phyloP scores from a whole-genome alignment of 345 rosid genomes.

The Dimocarpus longan region DNA sequence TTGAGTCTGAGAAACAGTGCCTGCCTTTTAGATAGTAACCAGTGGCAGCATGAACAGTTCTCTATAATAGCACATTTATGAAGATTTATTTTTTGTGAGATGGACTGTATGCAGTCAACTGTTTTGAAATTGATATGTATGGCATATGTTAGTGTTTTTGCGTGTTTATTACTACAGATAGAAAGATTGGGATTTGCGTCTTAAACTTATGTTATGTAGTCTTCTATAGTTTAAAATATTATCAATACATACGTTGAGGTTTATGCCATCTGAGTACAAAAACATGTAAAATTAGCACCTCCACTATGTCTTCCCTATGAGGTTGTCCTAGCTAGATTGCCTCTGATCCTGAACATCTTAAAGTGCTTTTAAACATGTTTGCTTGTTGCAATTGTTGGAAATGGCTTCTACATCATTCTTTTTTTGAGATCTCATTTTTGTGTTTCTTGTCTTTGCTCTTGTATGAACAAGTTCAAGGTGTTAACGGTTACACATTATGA shows the following conservation, averaged over 20 bases:
- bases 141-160: neutral
- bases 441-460: neutral
- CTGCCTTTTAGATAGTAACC: neutral
- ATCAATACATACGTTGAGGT: neutral
- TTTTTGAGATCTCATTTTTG: neutral
- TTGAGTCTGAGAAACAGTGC: slow-evolving; percentile 1
- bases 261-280: neutral
- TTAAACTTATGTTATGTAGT: neutral
- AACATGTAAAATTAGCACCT: neutral
- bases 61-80: neutral
- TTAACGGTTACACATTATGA: neutral
- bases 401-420: neutral
- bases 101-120: neutral
- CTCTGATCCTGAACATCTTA: neutral
- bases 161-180: neutral
- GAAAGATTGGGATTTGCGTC: neutral
- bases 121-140: neutral
- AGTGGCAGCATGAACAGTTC: neutral
- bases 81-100: neutral
- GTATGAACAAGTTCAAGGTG: neutral
- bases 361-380: neutral
- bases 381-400: neutral
- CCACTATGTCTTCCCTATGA: neutral
- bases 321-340: neutral
- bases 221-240: neutral